phyloP scores from a whole-genome alignment of 495 filamentous ascomycete species.

The Geopyxis carbonaria region DNA sequence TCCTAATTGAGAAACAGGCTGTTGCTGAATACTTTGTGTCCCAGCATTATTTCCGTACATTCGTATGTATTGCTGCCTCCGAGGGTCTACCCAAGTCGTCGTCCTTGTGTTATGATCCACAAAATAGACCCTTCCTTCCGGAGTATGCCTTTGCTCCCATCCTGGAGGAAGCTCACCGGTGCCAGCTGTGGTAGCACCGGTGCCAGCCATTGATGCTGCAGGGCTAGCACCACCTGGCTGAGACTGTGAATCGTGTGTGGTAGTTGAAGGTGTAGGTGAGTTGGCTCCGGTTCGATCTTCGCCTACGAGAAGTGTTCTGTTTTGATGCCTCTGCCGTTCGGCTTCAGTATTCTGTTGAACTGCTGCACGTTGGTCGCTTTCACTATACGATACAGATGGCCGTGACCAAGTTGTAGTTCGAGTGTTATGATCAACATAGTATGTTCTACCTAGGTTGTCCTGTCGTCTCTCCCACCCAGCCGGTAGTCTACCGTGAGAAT shows the following conservation, averaged over 20 bases:
- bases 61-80: constrained; percentile 91
- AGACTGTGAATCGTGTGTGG: background rate
- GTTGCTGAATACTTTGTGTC: constrained; percentile 64
- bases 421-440: constrained; percentile 98
- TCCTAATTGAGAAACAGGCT: constrained; percentile 94
- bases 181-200: constrained; percentile 83
- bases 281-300: constrained; percentile 90
- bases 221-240: constrained; percentile 33
- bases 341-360: constrained; percentile 77
- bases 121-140: constrained; percentile 88
- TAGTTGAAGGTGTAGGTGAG: constrained; percentile 53
- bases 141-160: constrained; percentile 91
- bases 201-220: constrained; percentile 76
- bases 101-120: constrained; percentile 99
- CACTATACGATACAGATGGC: constrained; percentile 65
- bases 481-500: constrained; percentile 78
- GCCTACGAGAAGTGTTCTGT: constrained; percentile 59
- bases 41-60: constrained; percentile 75
- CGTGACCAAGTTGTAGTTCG: constrained; percentile 90
- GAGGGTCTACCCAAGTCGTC: constrained; percentile 98
- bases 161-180: constrained; percentile 88
- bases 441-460: constrained; percentile 92
- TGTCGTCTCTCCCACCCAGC: constrained; percentile 92
- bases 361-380: constrained; percentile 56
- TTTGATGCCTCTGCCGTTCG: constrained; percentile 84